Base-by-base conservation (phyloP, 2,329 filamentous ascomycete genomes). In the Fusarium virguliforme region DNA sequence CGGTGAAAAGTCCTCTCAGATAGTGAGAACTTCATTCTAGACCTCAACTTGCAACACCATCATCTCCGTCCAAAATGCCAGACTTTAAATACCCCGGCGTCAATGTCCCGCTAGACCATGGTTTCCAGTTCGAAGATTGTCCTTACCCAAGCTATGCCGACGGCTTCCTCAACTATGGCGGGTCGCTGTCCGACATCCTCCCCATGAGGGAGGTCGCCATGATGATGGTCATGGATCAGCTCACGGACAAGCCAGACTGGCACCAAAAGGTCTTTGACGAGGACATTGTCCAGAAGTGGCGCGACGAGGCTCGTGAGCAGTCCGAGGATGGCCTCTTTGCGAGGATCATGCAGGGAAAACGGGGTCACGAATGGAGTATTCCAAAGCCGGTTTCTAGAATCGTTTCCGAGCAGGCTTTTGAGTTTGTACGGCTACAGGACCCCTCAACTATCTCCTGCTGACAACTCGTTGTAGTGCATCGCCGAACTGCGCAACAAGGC, bases 201-300 rank as follows among this genome's bases (percentile, higher is more conserved):
- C 50, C 61, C 1, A 38, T 63, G 7, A 70, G 67, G 28, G 71
- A 73, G 46, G 61, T 70, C 6, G 64, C 65, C 2, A 77, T 77
- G 74, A 65, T 77, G 66, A 60, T 62, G 8, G 41, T 76, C 3
- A 77, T 77, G 68, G 68, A 77, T 35, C 41, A 18, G 6, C 40
- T 75, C 8, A 77, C 74, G 1, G 75, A 77, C 18, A 75, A 77
- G 26, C 67, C 70, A 10, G 65, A 71, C 28, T 77, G 71, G 71
- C 54, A 74, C 7, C 50, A 53, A 8, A 76, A 76, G 9, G 68
- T 76, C 1, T 64, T 68, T 12, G 43, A 77, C 18, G 50, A 65
- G 13, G 9, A 22, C 1, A 65, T 67, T 15, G 55, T 30, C 10
- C 50, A 57, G 6, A 64, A 51, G 15, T 67, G 64, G 64, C 28